Evolutionary conservation across 768 basidiomycete species (phyloP).

Genomic region (Termitomyces bulborhizus): DNA sequence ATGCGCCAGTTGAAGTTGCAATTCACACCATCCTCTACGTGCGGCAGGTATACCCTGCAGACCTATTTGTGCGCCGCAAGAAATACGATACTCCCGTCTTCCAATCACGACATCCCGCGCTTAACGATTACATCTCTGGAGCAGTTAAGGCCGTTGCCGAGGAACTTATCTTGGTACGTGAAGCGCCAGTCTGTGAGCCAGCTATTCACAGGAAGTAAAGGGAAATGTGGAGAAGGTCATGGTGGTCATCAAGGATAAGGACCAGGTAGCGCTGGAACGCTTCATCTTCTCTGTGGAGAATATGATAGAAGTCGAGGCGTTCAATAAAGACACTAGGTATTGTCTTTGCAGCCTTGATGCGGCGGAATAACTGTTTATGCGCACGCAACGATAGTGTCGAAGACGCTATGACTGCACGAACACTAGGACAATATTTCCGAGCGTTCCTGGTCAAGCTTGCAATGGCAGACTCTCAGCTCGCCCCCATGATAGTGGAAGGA

Average conservation of each 20-base stretch:
- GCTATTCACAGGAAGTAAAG: conserved; percentile 27
- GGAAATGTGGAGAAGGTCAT: conserved; percentile 77
- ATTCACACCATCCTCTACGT: conserved; percentile 91
- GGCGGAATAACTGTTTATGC: background rate
- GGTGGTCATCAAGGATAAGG: conserved; percentile 78
- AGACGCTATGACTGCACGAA: conserved; percentile 57
- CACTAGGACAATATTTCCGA: conserved; percentile 72
- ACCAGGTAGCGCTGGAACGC: conserved; percentile 79
- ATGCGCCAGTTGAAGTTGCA: conserved; percentile 79
- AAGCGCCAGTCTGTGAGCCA: background rate
- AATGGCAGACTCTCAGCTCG: conserved; percentile 70
- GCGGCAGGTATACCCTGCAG: conserved; percentile 84
- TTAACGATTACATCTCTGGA: conserved; percentile 88
- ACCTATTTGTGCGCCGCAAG: conserved; percentile 80
- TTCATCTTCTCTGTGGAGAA: conserved; percentile 85
- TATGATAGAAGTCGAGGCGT: conserved; percentile 67
- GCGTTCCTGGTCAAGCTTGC: conserved; percentile 77
- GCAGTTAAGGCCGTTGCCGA: conserved; percentile 77
- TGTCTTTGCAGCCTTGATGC: background rate
- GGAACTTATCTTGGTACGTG: conserved; percentile 59
- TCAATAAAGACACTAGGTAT: conserved; percentile 66
- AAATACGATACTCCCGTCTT: conserved; percentile 90
- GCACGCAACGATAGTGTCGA: conserved; percentile 43
- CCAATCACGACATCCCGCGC: conserved; percentile 86
- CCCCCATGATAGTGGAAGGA: conserved; percentile 47